Base-by-base conservation (phyloP, 805 yeast genomes). In the Candida loeiensis region DNA sequence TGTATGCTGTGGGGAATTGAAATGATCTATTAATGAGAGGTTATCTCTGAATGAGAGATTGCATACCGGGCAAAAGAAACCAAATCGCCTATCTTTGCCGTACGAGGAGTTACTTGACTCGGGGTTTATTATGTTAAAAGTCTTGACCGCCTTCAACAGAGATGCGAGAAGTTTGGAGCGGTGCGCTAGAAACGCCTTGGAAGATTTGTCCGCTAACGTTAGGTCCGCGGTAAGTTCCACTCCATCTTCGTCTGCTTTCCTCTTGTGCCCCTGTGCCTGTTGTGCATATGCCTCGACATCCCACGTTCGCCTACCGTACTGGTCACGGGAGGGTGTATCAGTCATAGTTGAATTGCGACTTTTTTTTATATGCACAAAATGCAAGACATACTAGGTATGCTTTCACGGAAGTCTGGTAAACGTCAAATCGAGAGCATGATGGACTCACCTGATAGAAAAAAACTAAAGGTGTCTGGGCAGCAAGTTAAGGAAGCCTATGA, bases 11-110 rank as follows among this genome's bases (percentile, higher is more conserved):
- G 79, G 80, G 26, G 88, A 79, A 54, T 86, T 88, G 54, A 87
- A 66, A 63, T 93, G 98, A 55, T 90, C 95, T 3, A 87, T 71
- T 56, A 80, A 79, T 45, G 88, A 84, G 49, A 88, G 63, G 41
- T 85, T 83, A 56, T 93, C 97, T 54, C 88, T 80, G 63, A 78
- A 91, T 2, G 91, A 82, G 43, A 86, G 59, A 46, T 82, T 77
- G 60, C 99, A 93, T 1, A 77, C 59, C 8, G 82, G 85, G 61
- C 99, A 93, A 50, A 76, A 76, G 61, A 91, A 91, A 16, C 97
- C 96, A 45, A 86, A 85, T 18, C 85, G 77, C 73, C 39, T 88
- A 78, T 45, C 65, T 32, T 49, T 60, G 39, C 55, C 69, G 48
- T 13, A 55, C 1, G 52, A 37, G 4, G 53, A 14, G 7, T 51